phyloP scores from a whole-genome alignment of 2,329 filamentous ascomycete species.

The Saccharata proteae region DNA sequence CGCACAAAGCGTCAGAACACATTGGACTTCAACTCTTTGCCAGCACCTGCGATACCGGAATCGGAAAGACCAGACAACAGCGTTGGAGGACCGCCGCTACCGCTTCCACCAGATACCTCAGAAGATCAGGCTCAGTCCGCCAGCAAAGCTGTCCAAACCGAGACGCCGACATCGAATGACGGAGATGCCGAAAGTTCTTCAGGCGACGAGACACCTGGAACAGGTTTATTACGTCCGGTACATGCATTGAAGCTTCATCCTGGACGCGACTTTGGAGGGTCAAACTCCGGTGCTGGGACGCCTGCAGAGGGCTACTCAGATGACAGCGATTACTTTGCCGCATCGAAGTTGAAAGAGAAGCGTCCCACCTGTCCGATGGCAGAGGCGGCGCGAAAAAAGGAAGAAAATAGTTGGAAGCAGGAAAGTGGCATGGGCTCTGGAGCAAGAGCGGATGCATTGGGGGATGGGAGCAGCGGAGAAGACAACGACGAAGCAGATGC shows the following conservation, averaged over 20 bases:
- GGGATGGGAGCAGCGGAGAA: slow-evolving; percentile 26
- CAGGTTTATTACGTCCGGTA: slow-evolving; percentile 1
- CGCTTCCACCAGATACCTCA: slow-evolving; percentile 11
- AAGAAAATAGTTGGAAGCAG: slow-evolving; percentile 29
- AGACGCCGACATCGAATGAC: not conserved
- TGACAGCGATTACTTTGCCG: slow-evolving; percentile 27
- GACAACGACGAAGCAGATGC: slow-evolving; percentile 14
- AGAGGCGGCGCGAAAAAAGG: slow-evolving; percentile 21
- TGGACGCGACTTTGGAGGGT: slow-evolving; percentile 23
- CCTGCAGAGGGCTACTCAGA: slow-evolving; percentile 31
- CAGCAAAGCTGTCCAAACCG: no score
- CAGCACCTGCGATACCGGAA: slow-evolving; percentile 13
- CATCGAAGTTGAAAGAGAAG: slow-evolving; percentile 2
- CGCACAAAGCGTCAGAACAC: slow-evolving; percentile 28
- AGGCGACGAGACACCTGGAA: slow-evolving; percentile 1
- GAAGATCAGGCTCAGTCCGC: not conserved
- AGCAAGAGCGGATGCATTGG: slow-evolving; percentile 32
- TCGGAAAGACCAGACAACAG: slow-evolving; percentile 13
- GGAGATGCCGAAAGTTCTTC: not conserved
- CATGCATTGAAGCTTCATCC: slow-evolving; percentile 20
- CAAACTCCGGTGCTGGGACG: slow-evolving; percentile 18
- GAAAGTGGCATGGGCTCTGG: slow-evolving; percentile 37
- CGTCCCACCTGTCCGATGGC: slow-evolving; percentile 8
- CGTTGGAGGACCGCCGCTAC: slow-evolving; percentile 16
- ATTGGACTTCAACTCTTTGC: slow-evolving; percentile 17